Base-by-base conservation (phyloP, 2,329 filamentous ascomycete species). In the Xylariales sp. region DNA sequence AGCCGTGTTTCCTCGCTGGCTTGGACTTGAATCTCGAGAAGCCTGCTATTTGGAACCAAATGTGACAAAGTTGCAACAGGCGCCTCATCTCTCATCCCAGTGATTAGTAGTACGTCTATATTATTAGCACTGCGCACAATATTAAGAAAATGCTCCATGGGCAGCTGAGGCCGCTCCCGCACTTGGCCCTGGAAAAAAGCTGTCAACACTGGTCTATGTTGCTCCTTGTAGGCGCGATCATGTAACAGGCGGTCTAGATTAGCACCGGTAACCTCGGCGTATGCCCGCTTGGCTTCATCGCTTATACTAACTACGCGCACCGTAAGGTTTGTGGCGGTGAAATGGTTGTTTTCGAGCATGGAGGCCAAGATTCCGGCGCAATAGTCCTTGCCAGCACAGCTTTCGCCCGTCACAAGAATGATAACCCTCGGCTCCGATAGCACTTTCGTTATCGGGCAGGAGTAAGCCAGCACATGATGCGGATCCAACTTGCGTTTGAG, bases 171-270 rank as follows among this genome's bases (percentile, higher is more conserved):
- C 49, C 79, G 78, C 72, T 79, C 66, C 34, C 53, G 72, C 46
- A 85, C 72, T 73, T 87, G 84, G 0, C 75, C 65, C 53, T 83
- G 71, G 76, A 83, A 90, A 68, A 86, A 90, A 1, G 59, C 68
- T 1, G 84, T 86, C 77, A 91, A 76, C 0, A 80, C 80, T 73
- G 79, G 63, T 43, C 88, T 84, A 70, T 90, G 87, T 65, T 86
- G 72, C 77, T 91, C 88, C 74, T 91, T 91, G 78, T 90, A 91
- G 32, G 68, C 78, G 64, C 88, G 87, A 68, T 90, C 83, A 0
- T 39, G 12, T 45, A 88, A 78, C 53, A 91, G 78, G 43, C 81
- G 82, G 12, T 76, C 55, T 0, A 85, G 28, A 66, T 89, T 80
- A 16, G 84, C 83, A 46, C 83, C 83, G 0, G 78, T 84, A 48